Percentiles rank a stretch among this genome's conserved stretches.
Conservation (phyloP, 1,139 yeast species). For the Torulaspora globosa region DNA sequence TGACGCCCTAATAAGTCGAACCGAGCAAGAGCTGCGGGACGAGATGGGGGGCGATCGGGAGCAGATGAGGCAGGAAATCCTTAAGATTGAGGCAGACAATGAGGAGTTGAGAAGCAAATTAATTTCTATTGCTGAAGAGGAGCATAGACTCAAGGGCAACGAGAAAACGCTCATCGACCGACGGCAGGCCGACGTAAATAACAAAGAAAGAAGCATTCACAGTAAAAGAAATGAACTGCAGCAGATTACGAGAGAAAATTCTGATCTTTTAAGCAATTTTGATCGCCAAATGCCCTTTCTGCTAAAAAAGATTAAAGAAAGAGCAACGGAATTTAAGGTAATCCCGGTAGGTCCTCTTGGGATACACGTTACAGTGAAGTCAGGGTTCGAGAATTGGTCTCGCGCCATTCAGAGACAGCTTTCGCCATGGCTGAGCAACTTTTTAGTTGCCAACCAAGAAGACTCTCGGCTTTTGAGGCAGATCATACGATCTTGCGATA, state of each 20-base stretch:
- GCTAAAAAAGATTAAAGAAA: slow-evolving; percentile 42
- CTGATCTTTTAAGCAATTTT: slow-evolving; percentile 42
- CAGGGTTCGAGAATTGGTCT: slow-evolving; percentile 55
- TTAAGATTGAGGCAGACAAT: slow-evolving; percentile 18
- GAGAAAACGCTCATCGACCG: slow-evolving; percentile 16
- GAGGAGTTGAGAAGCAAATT: slow-evolving; percentile 13
- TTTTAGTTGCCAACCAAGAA: slow-evolving; percentile 59
- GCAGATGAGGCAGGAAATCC: slow-evolving; percentile 22
- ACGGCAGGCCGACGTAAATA: slow-evolving; percentile 16
- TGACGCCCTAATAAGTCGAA: slow-evolving; percentile 41
- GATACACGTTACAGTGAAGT: slow-evolving; percentile 51
- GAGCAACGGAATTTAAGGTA: slow-evolving; percentile 39
- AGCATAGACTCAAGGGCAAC: slow-evolving; percentile 21
- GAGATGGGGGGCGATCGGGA: slow-evolving; percentile 35
- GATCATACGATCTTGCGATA: slow-evolving; percentile 41
- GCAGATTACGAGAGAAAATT: slow-evolving; percentile 22
- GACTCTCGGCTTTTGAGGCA: slow-evolving; percentile 53
- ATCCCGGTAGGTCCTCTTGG: slow-evolving; percentile 88
- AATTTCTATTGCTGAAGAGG: slow-evolving; percentile 19
- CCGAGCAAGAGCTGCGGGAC: slow-evolving; percentile 34
- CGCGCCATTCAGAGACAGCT: slow-evolving; percentile 55
- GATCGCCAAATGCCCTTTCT: slow-evolving; percentile 44
- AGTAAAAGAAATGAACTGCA: slow-evolving; percentile 20
- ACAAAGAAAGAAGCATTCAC: slow-evolving; percentile 16
- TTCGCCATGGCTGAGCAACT: slow-evolving; percentile 51